Base-by-base conservation (phyloP, 257 asterid species). In the Hygrophila difformis region DNA sequence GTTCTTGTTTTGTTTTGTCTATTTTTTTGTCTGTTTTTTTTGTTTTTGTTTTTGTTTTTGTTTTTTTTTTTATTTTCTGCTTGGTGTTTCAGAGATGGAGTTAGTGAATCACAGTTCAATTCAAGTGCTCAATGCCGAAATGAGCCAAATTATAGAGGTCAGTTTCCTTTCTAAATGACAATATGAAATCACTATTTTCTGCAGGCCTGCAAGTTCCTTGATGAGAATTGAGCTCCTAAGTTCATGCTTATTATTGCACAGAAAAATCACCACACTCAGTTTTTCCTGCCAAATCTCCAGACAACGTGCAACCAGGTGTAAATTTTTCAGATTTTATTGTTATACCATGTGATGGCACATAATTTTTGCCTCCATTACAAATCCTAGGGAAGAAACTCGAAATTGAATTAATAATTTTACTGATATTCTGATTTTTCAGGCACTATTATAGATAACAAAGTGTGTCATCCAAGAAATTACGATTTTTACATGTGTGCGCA, bases 1-100 rank as follows among this genome's bases (percentile, higher is more conserved):
- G n/a, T n/a, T n/a, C n/a, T n/a, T n/a, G n/a, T n/a, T n/a, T n/a
- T n/a, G n/a, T n/a, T n/a, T n/a, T n/a, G n/a, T n/a, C n/a, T n/a
- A n/a, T n/a, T n/a, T n/a, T n/a, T n/a, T n/a, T n/a, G n/a, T n/a
- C n/a, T n/a, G n/a, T n/a, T n/a, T n/a, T n/a, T n/a, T n/a, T n/a
- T n/a, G n/a, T n/a, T n/a, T n/a, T n/a, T n/a, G n/a, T n/a, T n/a
- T n/a, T n/a, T n/a, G n/a, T n/a, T n/a, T n/a, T n/a, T n/a, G n/a
- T n/a, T n/a, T n/a, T n/a, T n/a, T n/a, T n/a, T n/a, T n/a, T n/a
- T n/a, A n/a, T n/a, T n/a, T n/a, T n/a, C n/a, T n/a, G n/a, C n/a
- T n/a, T n/a, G n/a, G n/a, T n/a, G n/a, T n/a, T n/a, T 29, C 88
- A 87, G 95, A 57, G 95, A 84, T 35, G 97, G 95, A 16, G 94